A percentile compares a stretch with the other conserved stretches of the same genome.
Evolutionary conservation across 805 yeast genomes (phyloP).

Genomic region (Candida glaebosa): DNA sequence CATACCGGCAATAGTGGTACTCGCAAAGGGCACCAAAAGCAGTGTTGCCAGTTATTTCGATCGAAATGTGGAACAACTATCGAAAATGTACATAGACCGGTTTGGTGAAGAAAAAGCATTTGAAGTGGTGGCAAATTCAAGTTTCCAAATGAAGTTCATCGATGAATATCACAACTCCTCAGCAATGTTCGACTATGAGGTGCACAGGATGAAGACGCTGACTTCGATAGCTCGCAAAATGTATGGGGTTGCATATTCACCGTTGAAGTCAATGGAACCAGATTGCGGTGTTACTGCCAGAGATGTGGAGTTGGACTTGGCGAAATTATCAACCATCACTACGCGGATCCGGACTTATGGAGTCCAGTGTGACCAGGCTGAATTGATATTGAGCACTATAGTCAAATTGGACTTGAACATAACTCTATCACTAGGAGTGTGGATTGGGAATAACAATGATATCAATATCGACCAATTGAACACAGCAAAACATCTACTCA

Average conservation of each 20-base stretch:
- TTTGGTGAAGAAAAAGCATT: slow-evolving; percentile 27
- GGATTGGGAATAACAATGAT: slow-evolving; percentile 49
- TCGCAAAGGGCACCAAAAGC: slow-evolving; percentile 28
- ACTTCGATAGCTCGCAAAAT: background rate
- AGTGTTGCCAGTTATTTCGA: slow-evolving; percentile 24
- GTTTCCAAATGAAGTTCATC: background rate
- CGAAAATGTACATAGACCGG: background rate
- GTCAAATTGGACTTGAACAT: slow-evolving; percentile 47
- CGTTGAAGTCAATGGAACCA: slow-evolving; percentile 50
- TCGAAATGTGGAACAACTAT: background rate
- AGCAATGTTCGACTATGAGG: background rate
- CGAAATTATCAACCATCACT: slow-evolving; percentile 56
- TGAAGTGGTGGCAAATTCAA: slow-evolving; percentile 31
- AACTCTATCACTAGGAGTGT: slow-evolving; percentile 59
- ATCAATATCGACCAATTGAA: slow-evolving; percentile 45
- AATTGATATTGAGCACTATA: slow-evolving; percentile 51
- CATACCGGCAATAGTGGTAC: slow-evolving; percentile 20
- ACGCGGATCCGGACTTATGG: slow-evolving; percentile 56
- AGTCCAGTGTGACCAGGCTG: slow-evolving; percentile 58
- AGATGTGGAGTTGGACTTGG: slow-evolving; percentile 55
- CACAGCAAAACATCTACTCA: slow-evolving; percentile 36
- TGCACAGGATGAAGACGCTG: background rate
- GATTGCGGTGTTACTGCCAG: slow-evolving; percentile 46
- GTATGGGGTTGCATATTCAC: slow-evolving; percentile 60
- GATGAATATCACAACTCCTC: background rate